These are phyloP conservation scores for Aspergillus texensis DNA, from an alignment of 2,329 filamentous ascomycete species.

Conservation along the genomic window DNA sequence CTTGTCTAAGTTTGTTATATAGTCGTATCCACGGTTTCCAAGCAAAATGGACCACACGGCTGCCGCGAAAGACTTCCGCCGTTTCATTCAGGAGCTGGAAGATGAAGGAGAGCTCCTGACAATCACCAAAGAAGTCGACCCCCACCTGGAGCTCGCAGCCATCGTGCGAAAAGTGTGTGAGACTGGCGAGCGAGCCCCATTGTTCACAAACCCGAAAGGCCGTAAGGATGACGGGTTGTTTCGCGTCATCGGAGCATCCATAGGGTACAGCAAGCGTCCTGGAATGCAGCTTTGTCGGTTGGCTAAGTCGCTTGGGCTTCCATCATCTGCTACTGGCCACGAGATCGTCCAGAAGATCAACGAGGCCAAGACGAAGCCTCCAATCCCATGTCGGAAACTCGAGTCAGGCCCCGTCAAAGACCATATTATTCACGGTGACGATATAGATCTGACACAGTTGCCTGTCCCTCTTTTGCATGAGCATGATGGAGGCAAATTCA, in stretches of 20 bases:
- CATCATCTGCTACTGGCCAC: constrained; percentile 11
- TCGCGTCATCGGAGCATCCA: constrained; percentile 12
- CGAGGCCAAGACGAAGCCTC: constrained; percentile 12
- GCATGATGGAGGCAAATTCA: constrained; percentile 21
- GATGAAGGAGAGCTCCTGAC: constrained; percentile 15
- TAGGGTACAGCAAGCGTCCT: constrained; percentile 6
- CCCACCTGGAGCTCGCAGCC: constrained; percentile 16
- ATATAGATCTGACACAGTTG: constrained; percentile 23
- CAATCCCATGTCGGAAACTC: constrained; percentile 14
- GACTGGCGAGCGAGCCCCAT: constrained; percentile 9
- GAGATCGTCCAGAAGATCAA: constrained; percentile 22
- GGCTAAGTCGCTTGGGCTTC: constrained; percentile 18
- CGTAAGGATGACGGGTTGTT: constrained; percentile 11
- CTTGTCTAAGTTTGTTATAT: not conserved
- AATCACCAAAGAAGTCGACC: constrained; percentile 16
- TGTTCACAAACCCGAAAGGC: constrained; percentile 5
- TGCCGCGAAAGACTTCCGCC: constrained; percentile 4
- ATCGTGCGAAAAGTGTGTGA: constrained; percentile 18
- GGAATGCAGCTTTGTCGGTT: constrained; percentile 16
- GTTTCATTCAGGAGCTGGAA: constrained; percentile 12
- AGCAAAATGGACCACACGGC: not conserved
- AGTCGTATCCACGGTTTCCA: not conserved
- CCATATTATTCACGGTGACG: constrained; percentile 23
- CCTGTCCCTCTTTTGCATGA: constrained; percentile 23
- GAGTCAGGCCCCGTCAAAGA: constrained; percentile 21